Evolutionary conservation across 768 basidiomycete species (phyloP).

Genomic region (Amanita jacksonii): DNA sequence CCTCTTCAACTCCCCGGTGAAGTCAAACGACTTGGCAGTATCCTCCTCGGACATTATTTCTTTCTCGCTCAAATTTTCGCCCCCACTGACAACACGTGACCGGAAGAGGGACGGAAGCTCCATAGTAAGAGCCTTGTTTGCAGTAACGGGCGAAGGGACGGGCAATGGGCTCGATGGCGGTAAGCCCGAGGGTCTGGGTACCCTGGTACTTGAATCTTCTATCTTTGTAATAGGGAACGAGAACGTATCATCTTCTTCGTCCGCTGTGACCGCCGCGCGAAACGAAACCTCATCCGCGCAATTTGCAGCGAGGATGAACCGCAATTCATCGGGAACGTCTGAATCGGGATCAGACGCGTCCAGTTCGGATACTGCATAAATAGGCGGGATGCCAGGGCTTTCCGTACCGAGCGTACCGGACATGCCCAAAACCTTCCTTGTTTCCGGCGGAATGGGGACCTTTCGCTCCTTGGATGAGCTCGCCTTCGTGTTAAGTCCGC

Average conservation of each 20-base stretch:
- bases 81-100: conserved; percentile 21
- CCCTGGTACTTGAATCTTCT: not conserved
- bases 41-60: conserved; percentile 42
- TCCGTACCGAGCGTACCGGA: conserved; percentile 50
- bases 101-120: conserved; percentile 34
- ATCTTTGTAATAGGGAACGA: conserved; percentile 17
- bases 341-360: conserved; percentile 60
- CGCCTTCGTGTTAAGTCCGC: not conserved
- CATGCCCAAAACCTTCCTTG: conserved; percentile 50
- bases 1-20: conserved; percentile 66
- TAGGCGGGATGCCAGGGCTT: conserved; percentile 37
- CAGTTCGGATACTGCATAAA: conserved; percentile 31
- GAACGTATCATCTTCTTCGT: conserved; percentile 23
- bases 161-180: conserved; percentile 1
- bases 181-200: not conserved
- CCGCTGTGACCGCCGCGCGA: not conserved
- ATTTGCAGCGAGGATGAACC: conserved; percentile 39
- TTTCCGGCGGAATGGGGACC: conserved; percentile 36
- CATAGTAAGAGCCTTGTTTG: conserved; percentile 12
- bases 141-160: not conserved
- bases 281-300: conserved; percentile 24
- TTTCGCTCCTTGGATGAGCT: not conserved
- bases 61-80: conserved; percentile 25
- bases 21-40: conserved; percentile 77
- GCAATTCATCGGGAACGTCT: conserved; percentile 75